phyloP scores from a whole-genome alignment of 2,329 filamentous ascomycete genomes.

The Colletotrichum lentis region DNA sequence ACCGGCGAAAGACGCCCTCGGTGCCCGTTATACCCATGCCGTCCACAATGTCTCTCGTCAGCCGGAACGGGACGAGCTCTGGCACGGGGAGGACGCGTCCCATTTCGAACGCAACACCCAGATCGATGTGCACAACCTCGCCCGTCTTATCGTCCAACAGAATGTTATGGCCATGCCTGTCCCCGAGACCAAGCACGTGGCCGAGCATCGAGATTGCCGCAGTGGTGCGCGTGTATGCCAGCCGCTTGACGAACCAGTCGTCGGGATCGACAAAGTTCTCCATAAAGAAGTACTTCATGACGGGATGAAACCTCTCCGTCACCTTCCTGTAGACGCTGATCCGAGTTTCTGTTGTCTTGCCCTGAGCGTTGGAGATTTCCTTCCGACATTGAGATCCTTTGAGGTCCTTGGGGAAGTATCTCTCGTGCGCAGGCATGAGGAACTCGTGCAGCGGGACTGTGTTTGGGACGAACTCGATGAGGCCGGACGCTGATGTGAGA shows the following conservation, averaged over 20 bases:
- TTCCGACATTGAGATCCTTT: conserved; percentile 80
- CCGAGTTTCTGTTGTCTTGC: conserved; percentile 73
- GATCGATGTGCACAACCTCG: conserved; percentile 95
- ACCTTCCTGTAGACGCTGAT: conserved; percentile 80
- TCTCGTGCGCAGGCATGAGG: conserved; percentile 87
- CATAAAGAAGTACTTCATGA: conserved; percentile 97
- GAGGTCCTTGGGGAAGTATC: conserved; percentile 84
- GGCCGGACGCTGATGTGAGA: conserved; percentile 81
- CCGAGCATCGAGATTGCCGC: conserved; percentile 96
- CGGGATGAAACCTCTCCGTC: conserved; percentile 84
- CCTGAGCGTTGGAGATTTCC: conserved; percentile 77
- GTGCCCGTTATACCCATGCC: conserved; percentile 96
- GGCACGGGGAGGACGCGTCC: conserved; percentile 94
- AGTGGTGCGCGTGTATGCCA: conserved; percentile 92
- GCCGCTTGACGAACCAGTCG: conserved; percentile 89
- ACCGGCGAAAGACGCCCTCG: conserved; percentile 96
- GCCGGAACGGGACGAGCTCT: conserved; percentile 92
- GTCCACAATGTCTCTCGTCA: conserved; percentile 94
- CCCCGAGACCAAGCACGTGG: conserved; percentile 89
- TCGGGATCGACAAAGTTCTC: conserved; percentile 93
- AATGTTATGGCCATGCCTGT: conserved; percentile 97
- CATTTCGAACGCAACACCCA: conserved; percentile 96
- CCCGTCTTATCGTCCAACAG: conserved; percentile 88
- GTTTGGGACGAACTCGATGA: conserved; percentile 97
- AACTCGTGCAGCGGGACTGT: conserved; percentile 93